Evolutionary conservation across 352 stramenopile genomes (phyloP).

Genomic region (Phytopythium aichiense): DNA sequence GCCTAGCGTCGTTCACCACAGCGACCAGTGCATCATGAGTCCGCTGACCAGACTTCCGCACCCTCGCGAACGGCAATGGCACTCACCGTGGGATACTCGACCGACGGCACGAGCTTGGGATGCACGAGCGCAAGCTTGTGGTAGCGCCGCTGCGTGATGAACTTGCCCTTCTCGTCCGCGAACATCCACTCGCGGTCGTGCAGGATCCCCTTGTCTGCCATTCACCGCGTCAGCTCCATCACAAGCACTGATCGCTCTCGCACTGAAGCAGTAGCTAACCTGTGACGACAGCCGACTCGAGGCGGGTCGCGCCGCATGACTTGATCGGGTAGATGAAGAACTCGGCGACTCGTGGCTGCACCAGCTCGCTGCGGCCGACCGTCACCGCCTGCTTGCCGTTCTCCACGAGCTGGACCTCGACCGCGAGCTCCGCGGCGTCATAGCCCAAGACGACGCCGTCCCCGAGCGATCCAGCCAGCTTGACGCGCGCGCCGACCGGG

Average conservation of each 20-base stretch:
- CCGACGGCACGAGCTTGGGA: conserved; percentile 46
- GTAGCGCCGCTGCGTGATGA: conserved; percentile 69
- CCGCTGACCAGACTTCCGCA: background rate
- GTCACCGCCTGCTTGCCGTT: conserved; percentile 8
- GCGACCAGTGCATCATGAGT: background rate
- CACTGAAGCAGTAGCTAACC: background rate
- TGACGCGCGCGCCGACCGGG: conserved; percentile 21
- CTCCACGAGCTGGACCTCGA: conserved; percentile 24
- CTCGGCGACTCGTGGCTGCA: conserved; percentile 30
- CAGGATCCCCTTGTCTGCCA: conserved; percentile 42
- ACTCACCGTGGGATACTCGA: conserved; percentile 34
- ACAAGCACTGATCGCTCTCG: background rate
- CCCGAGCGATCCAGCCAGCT: conserved; percentile 9
- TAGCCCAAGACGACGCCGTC: conserved; percentile 21
- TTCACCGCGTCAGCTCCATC: conserved; percentile 6
- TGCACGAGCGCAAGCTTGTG: conserved; percentile 59
- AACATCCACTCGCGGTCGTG: conserved; percentile 82
- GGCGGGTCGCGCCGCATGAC: conserved; percentile 59
- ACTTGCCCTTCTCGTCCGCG: conserved; percentile 56
- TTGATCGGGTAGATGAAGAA: conserved; percentile 85
- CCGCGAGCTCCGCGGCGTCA: conserved; percentile 17
- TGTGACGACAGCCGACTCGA: conserved; percentile 42
- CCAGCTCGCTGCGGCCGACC: conserved; percentile 19
- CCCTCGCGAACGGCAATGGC: no score
- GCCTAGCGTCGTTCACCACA: conserved; percentile 11